A percentile compares a stretch with the other conserved stretches of the same genome.
Conservation (phyloP, 352 stramenopile species). For the Phytopythium cucurbitacearum region DNA sequence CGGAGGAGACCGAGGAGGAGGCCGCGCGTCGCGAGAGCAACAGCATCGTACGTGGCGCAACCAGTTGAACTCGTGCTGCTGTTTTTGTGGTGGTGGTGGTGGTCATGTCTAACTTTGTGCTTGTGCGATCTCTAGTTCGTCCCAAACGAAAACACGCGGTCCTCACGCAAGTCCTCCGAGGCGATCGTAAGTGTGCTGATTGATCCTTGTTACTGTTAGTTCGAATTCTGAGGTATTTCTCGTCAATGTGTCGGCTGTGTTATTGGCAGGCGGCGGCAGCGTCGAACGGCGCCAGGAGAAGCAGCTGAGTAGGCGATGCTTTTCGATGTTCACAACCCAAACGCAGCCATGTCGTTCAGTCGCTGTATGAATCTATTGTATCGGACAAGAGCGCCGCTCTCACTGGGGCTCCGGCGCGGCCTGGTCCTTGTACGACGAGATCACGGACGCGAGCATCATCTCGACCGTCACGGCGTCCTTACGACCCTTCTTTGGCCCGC, state of each 20-base stretch:
- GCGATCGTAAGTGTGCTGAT: background rate
- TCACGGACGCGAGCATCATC: constrained; percentile 76
- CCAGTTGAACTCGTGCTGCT: background rate
- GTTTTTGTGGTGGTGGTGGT: background rate
- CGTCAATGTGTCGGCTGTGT: too few relatives aligned
- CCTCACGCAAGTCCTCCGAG: constrained; percentile 1
- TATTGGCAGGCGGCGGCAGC: too few relatives aligned
- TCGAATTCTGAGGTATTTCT: too few relatives aligned
- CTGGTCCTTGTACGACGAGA: constrained; percentile 59
- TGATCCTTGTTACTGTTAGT: too few relatives aligned
- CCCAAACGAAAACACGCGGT: background rate
- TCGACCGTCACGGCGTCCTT: constrained; percentile 57
- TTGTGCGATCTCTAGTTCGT: background rate
- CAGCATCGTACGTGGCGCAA: constrained; percentile 24
- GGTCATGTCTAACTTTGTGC: background rate
- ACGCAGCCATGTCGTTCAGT: too few relatives aligned
- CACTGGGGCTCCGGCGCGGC: background rate
- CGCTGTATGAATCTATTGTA: too few relatives aligned
- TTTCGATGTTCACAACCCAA: too few relatives aligned
- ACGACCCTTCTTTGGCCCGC: constrained; percentile 16
- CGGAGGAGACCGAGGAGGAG: constrained; percentile 61
- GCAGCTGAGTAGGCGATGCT: too few relatives aligned
- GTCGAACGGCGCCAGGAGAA: too few relatives aligned
- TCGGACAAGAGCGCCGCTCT: background rate
- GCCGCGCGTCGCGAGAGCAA: constrained; percentile 54